These are phyloP conservation scores for Debaryomyces castellii DNA, from an alignment of 805 yeast species.

Conservation along the genomic window DNA sequence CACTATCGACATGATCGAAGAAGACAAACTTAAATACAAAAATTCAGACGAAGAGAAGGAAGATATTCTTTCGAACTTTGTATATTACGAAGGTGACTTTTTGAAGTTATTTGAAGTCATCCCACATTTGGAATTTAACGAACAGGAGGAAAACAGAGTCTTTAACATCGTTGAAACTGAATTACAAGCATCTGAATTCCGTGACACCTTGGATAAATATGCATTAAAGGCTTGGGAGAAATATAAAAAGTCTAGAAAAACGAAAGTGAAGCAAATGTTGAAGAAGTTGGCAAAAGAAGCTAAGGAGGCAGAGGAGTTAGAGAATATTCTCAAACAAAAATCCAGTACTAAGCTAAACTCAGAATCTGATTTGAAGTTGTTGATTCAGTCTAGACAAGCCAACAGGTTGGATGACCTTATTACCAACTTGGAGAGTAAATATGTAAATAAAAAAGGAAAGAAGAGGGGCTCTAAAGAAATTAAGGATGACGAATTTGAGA, in stretches of 20 bases:
- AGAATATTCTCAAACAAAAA: conserved; percentile 35
- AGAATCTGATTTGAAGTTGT: conserved; percentile 43
- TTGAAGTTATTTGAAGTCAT: conserved; percentile 68
- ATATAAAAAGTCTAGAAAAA: conserved; percentile 50
- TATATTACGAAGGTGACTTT: conserved; percentile 65
- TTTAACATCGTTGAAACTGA: conserved; percentile 46
- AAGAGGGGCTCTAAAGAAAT: conserved; percentile 35
- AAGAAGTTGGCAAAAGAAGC: conserved; percentile 63
- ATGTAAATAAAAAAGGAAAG: conserved; percentile 39
- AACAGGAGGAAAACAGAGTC: conserved; percentile 61
- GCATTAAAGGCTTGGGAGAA: conserved; percentile 45
- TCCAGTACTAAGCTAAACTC: conserved; percentile 25
- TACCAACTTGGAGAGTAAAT: conserved; percentile 49
- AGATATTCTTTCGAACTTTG: conserved; percentile 64
- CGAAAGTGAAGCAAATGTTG: conserved; percentile 47
- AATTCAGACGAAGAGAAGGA: conserved; percentile 55
- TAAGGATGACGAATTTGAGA: conserved; percentile 52
- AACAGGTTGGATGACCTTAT: conserved; percentile 47
- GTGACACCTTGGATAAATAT: conserved; percentile 24
- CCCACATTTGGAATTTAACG: conserved; percentile 68
- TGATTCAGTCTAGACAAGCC: conserved; percentile 50
- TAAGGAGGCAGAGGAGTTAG: conserved; percentile 55
- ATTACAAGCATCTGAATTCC: conserved; percentile 36
- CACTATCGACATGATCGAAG: conserved; percentile 63
- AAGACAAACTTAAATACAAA: conserved; percentile 66